Evolutionary conservation across 2,329 filamentous ascomycete genomes (phyloP), one percentile per base, ranked within the genome.

Genomic region (Neonectria faginata): DNA sequence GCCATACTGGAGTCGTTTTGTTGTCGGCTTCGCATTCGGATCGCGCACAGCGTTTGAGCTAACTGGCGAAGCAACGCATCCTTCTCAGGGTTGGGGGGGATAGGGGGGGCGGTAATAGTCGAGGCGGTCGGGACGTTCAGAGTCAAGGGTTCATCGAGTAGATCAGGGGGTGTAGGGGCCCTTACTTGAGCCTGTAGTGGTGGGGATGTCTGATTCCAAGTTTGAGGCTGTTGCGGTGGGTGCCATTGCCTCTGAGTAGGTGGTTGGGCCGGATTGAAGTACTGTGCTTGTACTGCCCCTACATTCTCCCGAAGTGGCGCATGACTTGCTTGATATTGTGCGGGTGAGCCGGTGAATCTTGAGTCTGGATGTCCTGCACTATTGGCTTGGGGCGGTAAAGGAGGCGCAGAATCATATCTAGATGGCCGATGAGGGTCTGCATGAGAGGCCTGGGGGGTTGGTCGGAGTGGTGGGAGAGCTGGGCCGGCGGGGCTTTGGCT

Each of bases 11-110:
- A 85, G 18, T 88, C 85, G 70, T 94, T 94, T 74, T 96, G 92
- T 27, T 86, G 80, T 51, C 91, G 86, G 57, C 89, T 90, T 52
- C 86, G 86, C 66, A 89, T 88, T 16, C 94, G 89, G 67, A 92
- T 89, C 42, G 87, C 82, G 59, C 89, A 84, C 3, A 98, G 83
- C 0, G 89, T 88, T 60, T 86, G 83, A 39, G 91, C 93, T 31
- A 98, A 86, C 48, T 94, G 91, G 57, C 87, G 86, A 3, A 97
- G 85, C 16, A 98, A 87, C 20, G 92, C 91, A 78, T 98, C 94
- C 77, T 97, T 97, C 79, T 98, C 93, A 0, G 96, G 96, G 74
- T 99, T 99, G 0, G 94, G 94, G 0, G 96, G 95, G 33, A 97
- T 93, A 0, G 95, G 94, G 0, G 96, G 95, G 1, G 93, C 88